Conservation (phyloP, 352 stramenopile genomes). For the Phytophthora hibernalis region DNA sequence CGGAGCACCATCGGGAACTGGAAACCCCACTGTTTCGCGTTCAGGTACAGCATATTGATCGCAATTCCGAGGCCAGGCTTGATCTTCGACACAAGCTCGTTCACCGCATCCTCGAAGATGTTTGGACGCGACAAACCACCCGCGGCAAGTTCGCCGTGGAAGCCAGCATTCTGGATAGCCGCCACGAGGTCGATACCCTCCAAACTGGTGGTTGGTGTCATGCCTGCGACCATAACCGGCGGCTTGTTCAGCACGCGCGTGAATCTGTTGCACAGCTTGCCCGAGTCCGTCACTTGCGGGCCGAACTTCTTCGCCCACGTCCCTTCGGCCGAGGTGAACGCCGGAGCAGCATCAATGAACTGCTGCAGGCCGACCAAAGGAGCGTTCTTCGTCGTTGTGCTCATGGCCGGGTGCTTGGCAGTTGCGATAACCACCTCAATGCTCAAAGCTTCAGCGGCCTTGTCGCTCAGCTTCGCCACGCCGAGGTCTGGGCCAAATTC, state of each 20-base stretch:
- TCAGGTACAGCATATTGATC: conserved; percentile 93
- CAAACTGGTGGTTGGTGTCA: conserved; percentile 88
- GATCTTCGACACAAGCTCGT: conserved; percentile 75
- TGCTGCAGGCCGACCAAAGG: conserved; percentile 51
- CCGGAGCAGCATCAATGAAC: conserved; percentile 42
- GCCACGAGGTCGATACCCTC: conserved; percentile 85
- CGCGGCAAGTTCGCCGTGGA: conserved; percentile 79
- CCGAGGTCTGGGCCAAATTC: conserved; percentile 79
- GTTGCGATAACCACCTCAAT: conserved; percentile 61
- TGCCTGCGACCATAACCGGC: conserved; percentile 84
- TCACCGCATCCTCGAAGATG: conserved; percentile 77
- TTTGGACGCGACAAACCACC: conserved; percentile 73
- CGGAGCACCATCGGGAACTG: conserved; percentile 91
- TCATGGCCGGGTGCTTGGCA: conserved; percentile 47
- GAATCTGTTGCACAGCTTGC: conserved; percentile 75
- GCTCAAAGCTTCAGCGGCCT: conserved; percentile 57
- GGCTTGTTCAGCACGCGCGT: conserved; percentile 78
- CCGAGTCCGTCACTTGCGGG: conserved; percentile 49
- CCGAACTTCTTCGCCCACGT: conserved; percentile 69
- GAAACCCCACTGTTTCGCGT: conserved; percentile 90
- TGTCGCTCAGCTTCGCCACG: conserved; percentile 54
- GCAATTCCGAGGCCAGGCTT: conserved; percentile 75
- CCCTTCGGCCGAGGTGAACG: conserved; percentile 3
- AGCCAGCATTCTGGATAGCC: conserved; percentile 84
- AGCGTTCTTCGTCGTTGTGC: conserved; percentile 25